Conservation (phyloP, 2,329 filamentous ascomycete genomes). For the Aspergillus ochraceus region DNA sequence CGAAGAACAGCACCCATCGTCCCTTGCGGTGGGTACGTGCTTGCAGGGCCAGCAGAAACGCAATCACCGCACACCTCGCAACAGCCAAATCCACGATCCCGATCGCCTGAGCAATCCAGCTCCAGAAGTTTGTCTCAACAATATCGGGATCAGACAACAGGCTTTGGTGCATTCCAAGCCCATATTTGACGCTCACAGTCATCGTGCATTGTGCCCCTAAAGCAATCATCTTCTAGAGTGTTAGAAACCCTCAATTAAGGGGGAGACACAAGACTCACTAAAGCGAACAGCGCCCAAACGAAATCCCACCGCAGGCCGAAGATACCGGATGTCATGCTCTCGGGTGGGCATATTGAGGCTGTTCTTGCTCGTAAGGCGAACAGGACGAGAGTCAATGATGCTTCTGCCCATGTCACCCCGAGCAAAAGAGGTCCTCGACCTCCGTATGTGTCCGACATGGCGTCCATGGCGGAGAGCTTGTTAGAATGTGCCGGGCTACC, state of each 20-base stretch:
- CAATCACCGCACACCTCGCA: slow-evolving; percentile 17
- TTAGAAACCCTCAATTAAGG: background rate
- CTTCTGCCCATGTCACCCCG: slow-evolving; percentile 21
- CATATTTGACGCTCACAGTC: slow-evolving; percentile 18
- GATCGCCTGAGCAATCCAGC: slow-evolving; percentile 18
- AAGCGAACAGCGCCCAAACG: slow-evolving; percentile 18
- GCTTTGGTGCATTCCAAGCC: slow-evolving; percentile 18
- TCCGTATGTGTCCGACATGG: background rate
- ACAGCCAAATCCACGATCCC: slow-evolving; percentile 15
- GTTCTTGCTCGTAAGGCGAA: slow-evolving; percentile 18
- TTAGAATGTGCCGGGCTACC: too few species aligned
- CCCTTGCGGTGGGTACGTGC: slow-evolving; percentile 10
- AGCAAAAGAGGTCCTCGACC: slow-evolving; percentile 15
- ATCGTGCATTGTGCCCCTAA: slow-evolving; percentile 14
- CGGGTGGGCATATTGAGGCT: slow-evolving; percentile 13
- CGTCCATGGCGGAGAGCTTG: too few species aligned
- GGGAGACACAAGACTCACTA: slow-evolving; percentile 5
- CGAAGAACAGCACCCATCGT: slow-evolving; percentile 14
- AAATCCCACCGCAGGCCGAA: slow-evolving; percentile 23
- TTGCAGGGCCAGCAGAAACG: slow-evolving; percentile 18
- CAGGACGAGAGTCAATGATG: slow-evolving; percentile 15
- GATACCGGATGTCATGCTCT: slow-evolving; percentile 7
- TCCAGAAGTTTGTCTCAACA: slow-evolving; percentile 18
- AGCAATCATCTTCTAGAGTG: background rate
- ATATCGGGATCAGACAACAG: slow-evolving; percentile 7